Base-by-base conservation (phyloP, 139 green algal genomes). In the Closterium sp. region DNA sequence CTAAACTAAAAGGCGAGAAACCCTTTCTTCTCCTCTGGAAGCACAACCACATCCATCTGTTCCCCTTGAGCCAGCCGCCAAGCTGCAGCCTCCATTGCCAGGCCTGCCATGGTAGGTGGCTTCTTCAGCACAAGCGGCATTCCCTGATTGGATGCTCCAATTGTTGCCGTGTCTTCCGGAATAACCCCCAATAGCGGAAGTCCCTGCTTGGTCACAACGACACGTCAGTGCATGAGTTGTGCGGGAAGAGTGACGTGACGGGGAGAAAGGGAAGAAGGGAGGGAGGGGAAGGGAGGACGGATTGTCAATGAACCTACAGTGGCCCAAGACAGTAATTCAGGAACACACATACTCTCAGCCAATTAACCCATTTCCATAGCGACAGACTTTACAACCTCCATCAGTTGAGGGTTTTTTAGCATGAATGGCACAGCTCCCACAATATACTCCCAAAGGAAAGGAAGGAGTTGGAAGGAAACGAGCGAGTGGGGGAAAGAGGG, bases 41-140 rank as follows among this genome's bases (percentile, higher is more conserved):
- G 85, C 19, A 93, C 86, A 28, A 93, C 86, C 30, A 70, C 88
- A 6, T 93, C 84, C 91, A 91, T 87, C n/a, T 91, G 62, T n/a
- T 93, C 91, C n/a, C 87, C 38, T 42, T 90, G 73, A 86, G 97
- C 97, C 31, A 98, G 94, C 31, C 97, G 94, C 50, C 96, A 94
- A 45, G 97, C 96, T 42, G 97, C 96, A 92, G 97, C 97, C 93
- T 98, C 97, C 95, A 97, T 97, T 2, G 97, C 97, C 92, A 98
- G 97, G 45, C 97, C 97, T 21, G 96, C 97, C 70, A 98, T 93
- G 22, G 96, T 97, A 88, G 98, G 95, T 95, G 98, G 97, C 95
- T 98, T 98, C 93, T 97, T 97, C 92, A 98, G 95, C 92, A 98
- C 97, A 34, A 98, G 94, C 31, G 97, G 97, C 95, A 98, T 97